Base-by-base conservation (phyloP, 2,329 filamentous ascomycete genomes). In the Penicillium verrucosum region DNA sequence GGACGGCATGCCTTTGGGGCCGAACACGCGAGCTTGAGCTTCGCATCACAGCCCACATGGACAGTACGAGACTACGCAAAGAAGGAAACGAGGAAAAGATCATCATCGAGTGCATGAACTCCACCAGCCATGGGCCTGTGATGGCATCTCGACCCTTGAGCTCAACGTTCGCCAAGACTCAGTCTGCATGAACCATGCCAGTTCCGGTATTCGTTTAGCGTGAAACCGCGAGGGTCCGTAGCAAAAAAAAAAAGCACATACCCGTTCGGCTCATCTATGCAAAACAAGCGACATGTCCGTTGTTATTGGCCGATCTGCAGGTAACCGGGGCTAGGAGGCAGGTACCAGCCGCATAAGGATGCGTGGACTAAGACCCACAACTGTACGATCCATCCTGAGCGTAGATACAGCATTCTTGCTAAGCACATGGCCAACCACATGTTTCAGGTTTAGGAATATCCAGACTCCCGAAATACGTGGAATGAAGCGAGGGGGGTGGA, bases 401-500 rank as follows among this genome's bases (percentile, higher is more conserved):
- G 47, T 51, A 36, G 32, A 55, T 43, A 52, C 47, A 55, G 42
- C 45, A 56, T 56, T 53, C 47, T 37, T 50, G 23, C 9, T 51
- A 37, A 38, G 58, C 63, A 65, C 63, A 64, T 65, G 63, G 64
- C 48, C 30, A 58, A 54, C 60, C 63, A 64, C 61, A 66, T 66
- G 64, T 66, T 60, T 60, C 54, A 62, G 52, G 48, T 37, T 14
- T 44, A 53, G 58, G 46, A 27, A 44, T 54, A 56, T 43, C 55
- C 50, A 40, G 42, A 62, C 60, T 40, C 58, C 42, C 25, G 46
- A 60, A 47, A 59, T 55, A 47, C 57, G 47, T 21, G 61, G 61
- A 60, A 65, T 64, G 60, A 64, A 58, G 38, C 48, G 63, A 66
- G 64, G 64, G 61, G 49, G 56, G 18, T 30, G 29, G 27, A 51